Conservation (phyloP, 495 filamentous ascomycete genomes). For the Aspergillus ellipticus region DNA sequence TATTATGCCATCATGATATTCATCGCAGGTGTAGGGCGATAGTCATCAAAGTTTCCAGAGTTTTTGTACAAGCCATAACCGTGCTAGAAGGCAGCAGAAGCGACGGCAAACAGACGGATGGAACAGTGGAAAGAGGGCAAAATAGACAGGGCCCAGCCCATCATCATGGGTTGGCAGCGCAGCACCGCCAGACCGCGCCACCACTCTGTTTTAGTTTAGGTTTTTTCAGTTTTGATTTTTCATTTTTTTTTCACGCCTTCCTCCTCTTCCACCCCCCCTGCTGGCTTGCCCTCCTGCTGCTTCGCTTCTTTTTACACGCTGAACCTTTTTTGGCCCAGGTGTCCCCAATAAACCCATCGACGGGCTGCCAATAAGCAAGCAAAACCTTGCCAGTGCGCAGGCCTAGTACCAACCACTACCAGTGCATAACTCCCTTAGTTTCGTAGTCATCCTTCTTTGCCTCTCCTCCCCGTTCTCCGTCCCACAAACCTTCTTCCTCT, state of each 20-base stretch:
- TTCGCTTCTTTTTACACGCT: conserved; percentile 9
- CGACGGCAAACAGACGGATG: too few species aligned
- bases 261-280: conserved; percentile 2
- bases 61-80: too few species aligned
- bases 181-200: not conserved
- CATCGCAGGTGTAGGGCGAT: too few species aligned
- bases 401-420: not conserved
- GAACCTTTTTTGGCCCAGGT: not conserved
- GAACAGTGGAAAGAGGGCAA: not conserved
- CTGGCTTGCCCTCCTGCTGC: conserved; percentile 1
- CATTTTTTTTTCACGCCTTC: conserved; percentile 12
- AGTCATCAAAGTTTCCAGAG: too few species aligned
- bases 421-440: conserved; percentile 10
- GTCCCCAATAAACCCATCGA: not conserved
- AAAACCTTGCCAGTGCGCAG: conserved; percentile 4
- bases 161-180: not conserved
- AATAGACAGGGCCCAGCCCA: conserved; percentile 8
- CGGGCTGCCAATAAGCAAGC: conserved; percentile 18
- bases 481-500: conserved; percentile 33
- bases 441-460: conserved; percentile 32
- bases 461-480: conserved; percentile 17
- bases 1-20: too few species aligned
- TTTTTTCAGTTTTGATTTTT: conserved; percentile 5
- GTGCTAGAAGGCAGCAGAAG: too few species aligned
- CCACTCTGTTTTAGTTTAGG: conserved; percentile 7